Evolutionary conservation across 768 basidiomycete species (phyloP), one percentile per base, ranked within the genome.

Genomic region (Naematelia encephala): DNA sequence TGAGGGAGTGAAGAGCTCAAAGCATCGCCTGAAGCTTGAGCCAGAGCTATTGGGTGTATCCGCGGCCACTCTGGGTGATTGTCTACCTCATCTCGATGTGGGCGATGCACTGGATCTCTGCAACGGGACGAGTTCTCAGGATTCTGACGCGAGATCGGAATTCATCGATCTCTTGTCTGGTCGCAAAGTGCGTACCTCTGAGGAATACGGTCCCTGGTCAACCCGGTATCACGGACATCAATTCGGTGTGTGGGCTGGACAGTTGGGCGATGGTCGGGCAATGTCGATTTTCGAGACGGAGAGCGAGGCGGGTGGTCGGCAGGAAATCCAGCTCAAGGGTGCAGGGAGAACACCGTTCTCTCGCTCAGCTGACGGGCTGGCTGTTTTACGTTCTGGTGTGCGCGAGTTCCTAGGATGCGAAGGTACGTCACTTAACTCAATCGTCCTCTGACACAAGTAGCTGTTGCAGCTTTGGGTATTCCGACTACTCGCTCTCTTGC

Each of bases 281-380:
- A 89, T 91, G n/a, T 89, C 89, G 8, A 84, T 99, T 51, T 78
- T 90, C 57, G 85, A 86, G n/a, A 90, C 90, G 0, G 85, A 87
- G 0, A 86, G 89, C 59, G 86, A 86, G 0, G 72, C 78, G 5
- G 80, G 84, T 46, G 81, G 70, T 12, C 59, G 70, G 51, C 88
- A 86, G 68, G 96, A 99, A 70, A 81, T 99, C 8, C 96, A 98
- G 76, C 83, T 99, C 64, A 99, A 98, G 75, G 96, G 96, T 1
- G 84, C 87, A 0, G 96, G 96, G 0, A 82, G 96, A 11, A 98
- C 94, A 0, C 93, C 96, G 0, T 98, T 93, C 79, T 89, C 90
- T 0, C 83, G 96, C 23, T 83, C 82, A 52, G 94, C 96, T 2
- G 96, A 98, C 75, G 96, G 96, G 0, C 82, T 99, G 16, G 96